Evolutionary conservation across 2,329 filamentous ascomycete genomes (phyloP).

Genomic region (Aaosphaeria pasadenensis): DNA sequence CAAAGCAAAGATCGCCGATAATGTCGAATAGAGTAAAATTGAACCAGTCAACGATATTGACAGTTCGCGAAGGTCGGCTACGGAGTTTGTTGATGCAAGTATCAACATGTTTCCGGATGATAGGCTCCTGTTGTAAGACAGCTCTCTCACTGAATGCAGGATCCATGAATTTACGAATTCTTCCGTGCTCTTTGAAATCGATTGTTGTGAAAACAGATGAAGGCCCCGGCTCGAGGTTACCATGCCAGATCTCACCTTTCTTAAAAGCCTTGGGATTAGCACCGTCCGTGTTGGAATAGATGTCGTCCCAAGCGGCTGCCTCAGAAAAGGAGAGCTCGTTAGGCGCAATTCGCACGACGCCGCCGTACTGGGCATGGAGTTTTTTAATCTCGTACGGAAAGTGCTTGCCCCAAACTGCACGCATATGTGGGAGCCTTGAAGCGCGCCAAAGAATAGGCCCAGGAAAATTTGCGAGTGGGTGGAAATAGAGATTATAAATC

Average conservation of each 20-base stretch:
- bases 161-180: slow-evolving; percentile 4
- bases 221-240: slow-evolving; percentile 6
- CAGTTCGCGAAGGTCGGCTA: neutral
- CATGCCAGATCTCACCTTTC: slow-evolving; percentile 8
- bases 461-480: slow-evolving; percentile 18
- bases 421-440: slow-evolving; percentile 8
- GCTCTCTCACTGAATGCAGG: slow-evolving; percentile 6
- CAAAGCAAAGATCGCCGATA: slow-evolving; percentile 21
- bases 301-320: slow-evolving; percentile 8
- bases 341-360: slow-evolving; percentile 7
- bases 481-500: slow-evolving; percentile 12
- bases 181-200: slow-evolving; percentile 5
- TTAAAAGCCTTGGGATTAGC: slow-evolving; percentile 11
- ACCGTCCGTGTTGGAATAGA: slow-evolving; percentile 11
- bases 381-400: slow-evolving; percentile 7
- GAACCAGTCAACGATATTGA: slow-evolving; percentile 10
- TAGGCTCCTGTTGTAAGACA: slow-evolving; percentile 6
- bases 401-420: slow-evolving; percentile 6
- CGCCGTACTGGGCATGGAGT: slow-evolving; percentile 6
- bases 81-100: slow-evolving; percentile 4
- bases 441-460: slow-evolving; percentile 14
- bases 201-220: slow-evolving; percentile 6
- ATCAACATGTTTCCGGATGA: slow-evolving; percentile 4
- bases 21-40: slow-evolving; percentile 13
- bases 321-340: slow-evolving; percentile 8